These are phyloP conservation scores for Aspergillus sp. DNA, from an alignment of 2,329 filamentous ascomycete genomes.

Conservation along the genomic window DNA sequence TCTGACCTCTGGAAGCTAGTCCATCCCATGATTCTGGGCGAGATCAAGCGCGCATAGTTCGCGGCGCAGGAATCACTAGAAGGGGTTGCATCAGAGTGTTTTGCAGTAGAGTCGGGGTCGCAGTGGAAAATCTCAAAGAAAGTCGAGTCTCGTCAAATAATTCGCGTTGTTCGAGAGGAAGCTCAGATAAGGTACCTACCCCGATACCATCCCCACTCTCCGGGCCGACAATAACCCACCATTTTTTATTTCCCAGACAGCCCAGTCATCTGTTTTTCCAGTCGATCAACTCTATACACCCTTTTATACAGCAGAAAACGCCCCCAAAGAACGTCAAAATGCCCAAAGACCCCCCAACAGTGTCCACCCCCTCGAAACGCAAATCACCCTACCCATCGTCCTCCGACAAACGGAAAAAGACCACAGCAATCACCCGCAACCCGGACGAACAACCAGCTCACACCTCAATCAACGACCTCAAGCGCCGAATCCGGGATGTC, in stretches of 20 bases:
- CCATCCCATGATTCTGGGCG: conserved; percentile 6
- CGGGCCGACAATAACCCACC: conserved; percentile 11
- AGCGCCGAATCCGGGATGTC: conserved; percentile 60
- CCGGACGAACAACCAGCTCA: conserved; percentile 32
- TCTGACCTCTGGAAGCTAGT: conserved; percentile 1
- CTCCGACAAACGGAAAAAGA: not conserved
- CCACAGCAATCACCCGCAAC: conserved; percentile 18
- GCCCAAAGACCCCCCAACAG: conserved; percentile 3
- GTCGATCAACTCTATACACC: not conserved
- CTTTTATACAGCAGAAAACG: not conserved
- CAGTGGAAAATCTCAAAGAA: too few species aligned
- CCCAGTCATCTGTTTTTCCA: not conserved
- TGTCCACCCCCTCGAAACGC: not conserved
- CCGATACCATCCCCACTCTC: conserved; percentile 4
- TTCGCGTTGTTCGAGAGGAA: not conserved
- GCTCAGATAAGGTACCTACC: conserved; percentile 1
- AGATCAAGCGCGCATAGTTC: conserved; percentile 14
- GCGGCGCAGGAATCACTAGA: too few species aligned
- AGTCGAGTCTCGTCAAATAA: not conserved
- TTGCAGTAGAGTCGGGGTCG: too few species aligned
- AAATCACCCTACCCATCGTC: conserved; percentile 6
- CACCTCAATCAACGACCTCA: conserved; percentile 55
- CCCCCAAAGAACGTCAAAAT: not conserved
- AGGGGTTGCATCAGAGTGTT: too few species aligned
- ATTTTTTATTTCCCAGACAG: not conserved